Base-by-base conservation (phyloP, 768 basidiomycete genomes). In the Daedalea quercina region DNA sequence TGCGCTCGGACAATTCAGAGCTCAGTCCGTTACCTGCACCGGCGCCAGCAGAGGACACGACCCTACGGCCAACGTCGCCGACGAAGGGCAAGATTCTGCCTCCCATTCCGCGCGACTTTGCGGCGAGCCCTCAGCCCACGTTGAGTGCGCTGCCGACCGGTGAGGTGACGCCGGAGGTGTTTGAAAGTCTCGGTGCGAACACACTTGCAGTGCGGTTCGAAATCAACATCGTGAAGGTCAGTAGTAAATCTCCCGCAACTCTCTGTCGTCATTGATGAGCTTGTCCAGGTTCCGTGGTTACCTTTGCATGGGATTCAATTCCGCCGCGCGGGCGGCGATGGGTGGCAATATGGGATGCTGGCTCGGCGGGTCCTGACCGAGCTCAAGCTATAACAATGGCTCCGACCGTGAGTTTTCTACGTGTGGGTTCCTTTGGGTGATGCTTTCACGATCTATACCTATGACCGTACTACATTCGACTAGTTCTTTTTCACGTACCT, bases 261-360 rank as follows among this genome's bases (percentile, higher is more conserved):
- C 20, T 26, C 13, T 20, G 49, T 20, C 12, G 20, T 28, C 15
- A 24, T 2, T 44, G 35, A 48, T 46, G n/a, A 31, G 17, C 33
- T 42, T 28, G 9, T 61, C 0, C 61, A 94, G 94, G 90, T 96
- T 2, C 93, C 93, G 43, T 91, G 85, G 84, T 72, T 97, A 46
- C 92, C 93, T 2, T 70, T 98, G 19, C 90, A 97, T 68, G 94
- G 95, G 2, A 87, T 98, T 43, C 95, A 98, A 64, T 98, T 97
- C 73, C 83, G 95, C 45, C 78, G 95, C 55, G 80, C 85, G 1
- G 81, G 88, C 24, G 94, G 94, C 1, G 90, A 95, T 59, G 90
- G 87, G 0, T 97, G 94, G 94, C 93, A 96, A 69, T 97, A 98
- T 69, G 92, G 94, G 66, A 93, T 93, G 90, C 78, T 98, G 37